Conservation (phyloP, 2,329 filamentous ascomycete genomes). For the Apiospora kogelbergensis region DNA sequence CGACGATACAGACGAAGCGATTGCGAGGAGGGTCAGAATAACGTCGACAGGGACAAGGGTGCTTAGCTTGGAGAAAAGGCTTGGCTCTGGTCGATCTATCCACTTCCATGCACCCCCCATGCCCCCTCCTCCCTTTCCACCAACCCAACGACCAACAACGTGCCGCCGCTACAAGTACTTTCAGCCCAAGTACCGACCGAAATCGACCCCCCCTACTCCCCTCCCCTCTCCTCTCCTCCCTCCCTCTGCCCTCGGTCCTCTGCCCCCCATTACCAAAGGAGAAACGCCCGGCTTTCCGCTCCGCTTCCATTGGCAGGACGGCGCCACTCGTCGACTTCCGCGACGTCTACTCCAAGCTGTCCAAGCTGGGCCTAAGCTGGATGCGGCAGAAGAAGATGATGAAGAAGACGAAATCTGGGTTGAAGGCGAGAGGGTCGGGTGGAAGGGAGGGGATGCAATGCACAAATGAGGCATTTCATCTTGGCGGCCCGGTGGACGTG, state of each 20-base stretch:
- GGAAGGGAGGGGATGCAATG: not conserved
- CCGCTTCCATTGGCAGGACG: not conserved
- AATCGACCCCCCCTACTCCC: too few relatives aligned
- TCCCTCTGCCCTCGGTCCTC: too few relatives aligned
- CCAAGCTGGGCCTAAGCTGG: not conserved
- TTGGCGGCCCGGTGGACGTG: not conserved
- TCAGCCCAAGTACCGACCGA: not conserved
- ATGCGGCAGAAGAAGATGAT: not conserved
- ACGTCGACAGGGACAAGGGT: conserved; percentile 9
- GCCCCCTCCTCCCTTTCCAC: not conserved
- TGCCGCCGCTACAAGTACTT: not conserved
- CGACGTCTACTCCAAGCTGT: not conserved
- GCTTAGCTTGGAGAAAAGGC: not conserved
- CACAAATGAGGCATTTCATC: not conserved
- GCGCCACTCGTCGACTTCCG: not conserved
- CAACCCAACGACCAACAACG: not conserved
- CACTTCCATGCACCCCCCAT: not conserved
- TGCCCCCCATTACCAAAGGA: not conserved
- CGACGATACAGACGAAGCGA: not conserved
- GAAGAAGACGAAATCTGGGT: not conserved
- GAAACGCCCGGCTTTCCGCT: not conserved
- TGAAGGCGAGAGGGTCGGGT: not conserved
- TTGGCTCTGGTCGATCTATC: not conserved
- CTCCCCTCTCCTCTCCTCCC: not conserved
- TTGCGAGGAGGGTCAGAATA: conserved; percentile 2